These are phyloP conservation scores for Phylloporus scabripes DNA, from an alignment of 768 basidiomycete genomes.

Conservation along the genomic window DNA sequence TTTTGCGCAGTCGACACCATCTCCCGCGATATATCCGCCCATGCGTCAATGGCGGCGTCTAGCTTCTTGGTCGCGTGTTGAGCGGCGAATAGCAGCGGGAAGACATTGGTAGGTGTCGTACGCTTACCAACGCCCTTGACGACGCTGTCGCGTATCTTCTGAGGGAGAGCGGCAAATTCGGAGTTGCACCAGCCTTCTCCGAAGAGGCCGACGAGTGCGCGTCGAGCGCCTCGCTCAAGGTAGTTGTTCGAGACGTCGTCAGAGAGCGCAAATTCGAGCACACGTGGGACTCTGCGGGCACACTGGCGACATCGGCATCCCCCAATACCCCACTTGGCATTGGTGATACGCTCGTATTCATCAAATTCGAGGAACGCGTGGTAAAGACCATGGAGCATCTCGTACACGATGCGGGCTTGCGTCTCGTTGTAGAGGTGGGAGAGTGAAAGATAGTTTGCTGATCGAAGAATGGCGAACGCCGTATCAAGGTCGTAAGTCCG, in stretches of 20 bases:
- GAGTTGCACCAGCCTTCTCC: conserved; percentile 84
- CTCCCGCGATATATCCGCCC: conserved; percentile 39
- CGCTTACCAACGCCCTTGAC: conserved; percentile 70
- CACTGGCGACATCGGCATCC: conserved; percentile 85
- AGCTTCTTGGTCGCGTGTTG: conserved; percentile 56
- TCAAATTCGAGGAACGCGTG: conserved; percentile 76
- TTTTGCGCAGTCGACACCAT: conserved; percentile 63
- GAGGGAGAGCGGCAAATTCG: conserved; percentile 70
- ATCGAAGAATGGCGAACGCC: conserved; percentile 82
- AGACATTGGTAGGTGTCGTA: conserved; percentile 61
- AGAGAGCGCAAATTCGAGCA: conserved; percentile 73
- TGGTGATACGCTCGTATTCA: conserved; percentile 72
- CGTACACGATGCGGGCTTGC: conserved; percentile 76
- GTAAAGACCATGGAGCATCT: conserved; percentile 88
- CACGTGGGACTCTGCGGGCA: conserved; percentile 69
- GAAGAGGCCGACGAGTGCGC: conserved; percentile 77
- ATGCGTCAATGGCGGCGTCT: conserved; percentile 50
- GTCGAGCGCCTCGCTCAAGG: conserved; percentile 66
- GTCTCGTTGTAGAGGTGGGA: conserved; percentile 71
- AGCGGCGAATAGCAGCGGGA: conserved; percentile 63
- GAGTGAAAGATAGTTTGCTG: conserved; percentile 75
- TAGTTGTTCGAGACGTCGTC: conserved; percentile 73
- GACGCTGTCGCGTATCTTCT: conserved; percentile 59
- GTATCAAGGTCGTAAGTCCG: conserved; percentile 90
- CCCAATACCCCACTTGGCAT: conserved; percentile 74